Evolutionary conservation across 2,329 filamentous ascomycete genomes (phyloP), one percentile per base, ranked within the genome.

Genomic region (Paecilomyces dactylethromorphus): DNA sequence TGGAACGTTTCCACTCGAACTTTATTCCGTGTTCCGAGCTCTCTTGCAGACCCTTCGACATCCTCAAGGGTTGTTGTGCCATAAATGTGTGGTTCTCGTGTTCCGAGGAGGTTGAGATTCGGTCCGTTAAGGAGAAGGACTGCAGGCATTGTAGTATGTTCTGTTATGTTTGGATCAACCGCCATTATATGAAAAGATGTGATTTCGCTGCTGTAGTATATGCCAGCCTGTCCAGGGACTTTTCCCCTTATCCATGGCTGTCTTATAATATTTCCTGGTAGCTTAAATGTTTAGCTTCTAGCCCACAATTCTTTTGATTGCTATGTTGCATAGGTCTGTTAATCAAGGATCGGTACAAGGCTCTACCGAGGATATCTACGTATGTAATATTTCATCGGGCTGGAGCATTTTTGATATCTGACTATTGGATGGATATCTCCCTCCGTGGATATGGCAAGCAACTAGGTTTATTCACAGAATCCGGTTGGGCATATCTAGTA

Each of bases 81-180:
- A 76, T 92, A 92, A 66, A 91, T 82, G 29, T 85, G 77, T 15
- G 89, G 89, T 71, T 93, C 89, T 22, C 90, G 82, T 12, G 84
- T 87, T 35, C 89, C 89, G 31, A 92, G 82, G 55, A 92, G 86
- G 76, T 92, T 92, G 66, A 92, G 86, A 72, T 92, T 92, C 32
- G 89, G 88, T n/a, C 89, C 89, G 74, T 91, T 91, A 78, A 92
- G 85, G 64, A 91, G 80, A 65, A 91, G 85, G 69, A 91, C 85
- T 54, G 71, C 70, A 2, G 59, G 56, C 59, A 60, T 60, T 18
- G 49, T 32, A n/a, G 26, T 39, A 45, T n/a, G n/a, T 45, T 18
- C n/a, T 45, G n/a, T 8, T 45, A n/a, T 6, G 3, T 18, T 18
- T 21, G n/a, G 39, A n/a, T 8, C 26, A 18, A n/a, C 18, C 10